A percentile compares a stretch with the other conserved stretches of the same genome.
phyloP scores from a whole-genome alignment of 306 rosid genomes.

The Pachyrhizus erosus region DNA sequence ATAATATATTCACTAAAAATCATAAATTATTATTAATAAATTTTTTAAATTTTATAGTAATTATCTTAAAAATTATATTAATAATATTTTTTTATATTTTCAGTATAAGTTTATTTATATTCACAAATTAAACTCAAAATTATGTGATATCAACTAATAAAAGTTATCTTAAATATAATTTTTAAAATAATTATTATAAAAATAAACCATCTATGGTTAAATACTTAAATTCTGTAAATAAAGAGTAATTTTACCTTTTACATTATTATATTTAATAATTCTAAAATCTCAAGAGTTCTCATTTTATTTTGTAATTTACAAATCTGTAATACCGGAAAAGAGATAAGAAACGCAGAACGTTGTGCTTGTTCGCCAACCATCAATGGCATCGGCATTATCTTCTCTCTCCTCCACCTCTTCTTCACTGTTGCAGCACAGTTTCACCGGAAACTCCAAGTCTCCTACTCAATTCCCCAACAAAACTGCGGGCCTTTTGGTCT shows the following conservation, averaged over 20 bases:
- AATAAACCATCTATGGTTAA: not conserved
- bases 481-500: slow-evolving; percentile 46
- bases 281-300: not conserved
- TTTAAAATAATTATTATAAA: not conserved
- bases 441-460: slow-evolving; percentile 52
- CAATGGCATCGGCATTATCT: slow-evolving; percentile 71
- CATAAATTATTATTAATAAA: too few species aligned
- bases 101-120: too few species aligned
- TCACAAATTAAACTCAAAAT: too few species aligned
- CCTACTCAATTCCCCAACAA: slow-evolving; percentile 47
- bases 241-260: not conserved
- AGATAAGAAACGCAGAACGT: slow-evolving; percentile 46
- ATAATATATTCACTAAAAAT: too few species aligned
- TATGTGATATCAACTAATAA: too few species aligned
- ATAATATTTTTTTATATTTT: too few species aligned
- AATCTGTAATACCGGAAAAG: not conserved
- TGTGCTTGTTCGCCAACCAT: not conserved
- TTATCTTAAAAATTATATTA: too few species aligned
- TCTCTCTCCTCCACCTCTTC: slow-evolving; percentile 77
- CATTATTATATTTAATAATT: not conserved
- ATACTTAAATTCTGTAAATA: not conserved
- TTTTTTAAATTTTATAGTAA: too few species aligned
- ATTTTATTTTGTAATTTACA: not conserved
- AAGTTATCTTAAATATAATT: too few species aligned
- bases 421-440: slow-evolving; percentile 50